These are phyloP conservation scores for Castanopsis chinensis DNA, from an alignment of 306 rosid species.

Conservation along the genomic window DNA sequence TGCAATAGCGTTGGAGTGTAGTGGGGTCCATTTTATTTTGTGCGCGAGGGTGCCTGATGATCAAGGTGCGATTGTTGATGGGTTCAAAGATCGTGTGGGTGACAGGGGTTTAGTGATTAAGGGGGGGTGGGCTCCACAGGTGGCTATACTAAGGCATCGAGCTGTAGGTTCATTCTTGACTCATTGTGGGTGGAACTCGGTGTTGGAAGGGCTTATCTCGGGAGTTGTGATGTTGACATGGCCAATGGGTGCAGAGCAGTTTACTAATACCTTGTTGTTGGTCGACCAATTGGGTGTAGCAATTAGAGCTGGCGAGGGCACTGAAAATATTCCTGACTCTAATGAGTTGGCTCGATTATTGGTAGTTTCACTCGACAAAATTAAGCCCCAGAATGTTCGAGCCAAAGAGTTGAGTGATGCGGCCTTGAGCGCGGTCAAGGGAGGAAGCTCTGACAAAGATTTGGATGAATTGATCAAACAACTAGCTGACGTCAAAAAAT, in stretches of 20 bases:
- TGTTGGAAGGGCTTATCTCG: constrained; percentile 32
- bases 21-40: constrained; percentile 35
- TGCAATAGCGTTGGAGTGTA: constrained; percentile 17
- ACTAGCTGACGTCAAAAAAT: neutral
- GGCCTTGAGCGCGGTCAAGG: constrained; percentile 23
- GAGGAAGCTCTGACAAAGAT: constrained; percentile 37
- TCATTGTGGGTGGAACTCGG: constrained; percentile 65
- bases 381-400: constrained; percentile 16
- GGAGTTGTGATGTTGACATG: constrained; percentile 56
- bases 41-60: neutral
- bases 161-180: constrained; percentile 49
- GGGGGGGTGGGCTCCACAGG: constrained; percentile 61
- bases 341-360: constrained; percentile 18
- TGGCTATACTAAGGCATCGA: constrained; percentile 34
- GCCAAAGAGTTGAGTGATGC: constrained; percentile 19
- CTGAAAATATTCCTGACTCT: constrained; percentile 18
- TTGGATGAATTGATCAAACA: constrained; percentile 33
- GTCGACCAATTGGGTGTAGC: constrained; percentile 37
- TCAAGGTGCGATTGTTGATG: neutral
- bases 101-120: constrained; percentile 25
- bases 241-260: constrained; percentile 55
- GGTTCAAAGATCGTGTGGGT: constrained; percentile 20
- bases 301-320: constrained; percentile 33
- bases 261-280: constrained; percentile 33
- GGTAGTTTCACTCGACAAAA: neutral